Conservation (phyloP, 2,329 filamentous ascomycete genomes). For the Arthrobotrys sinensis region DNA sequence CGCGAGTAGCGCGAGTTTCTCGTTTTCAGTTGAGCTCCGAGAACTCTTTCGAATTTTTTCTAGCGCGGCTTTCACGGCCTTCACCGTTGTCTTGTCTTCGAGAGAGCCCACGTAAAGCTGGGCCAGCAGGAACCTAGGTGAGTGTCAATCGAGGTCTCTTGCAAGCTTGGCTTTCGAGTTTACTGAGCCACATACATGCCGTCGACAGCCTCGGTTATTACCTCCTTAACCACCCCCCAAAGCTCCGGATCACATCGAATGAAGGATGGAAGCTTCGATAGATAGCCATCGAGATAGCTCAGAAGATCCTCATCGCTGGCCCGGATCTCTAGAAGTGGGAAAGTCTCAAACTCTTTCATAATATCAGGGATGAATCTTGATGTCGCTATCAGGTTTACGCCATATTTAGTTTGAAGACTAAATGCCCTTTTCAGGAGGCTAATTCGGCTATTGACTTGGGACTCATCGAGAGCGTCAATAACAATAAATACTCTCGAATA, state of each 20-base stretch:
- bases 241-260: neutral
- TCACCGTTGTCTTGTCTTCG: neutral
- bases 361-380: conserved; percentile 15
- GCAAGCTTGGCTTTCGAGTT: neutral
- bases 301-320: neutral
- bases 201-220: neutral
- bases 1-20: neutral
- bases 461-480: conserved; percentile 33
- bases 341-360: neutral
- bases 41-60: neutral
- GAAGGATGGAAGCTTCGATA: neutral
- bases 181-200: conserved; percentile 6
- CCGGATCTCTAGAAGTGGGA: neutral
- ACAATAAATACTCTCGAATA: conserved; percentile 13
- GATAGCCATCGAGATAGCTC: neutral
- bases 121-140: conserved; percentile 14
- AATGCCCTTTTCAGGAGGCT: neutral
- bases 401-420: neutral
- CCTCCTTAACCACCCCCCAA: too few relatives aligned
- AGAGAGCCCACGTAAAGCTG: neutral
- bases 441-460: neutral
- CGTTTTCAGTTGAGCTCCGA: too few relatives aligned
- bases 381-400: neutral
- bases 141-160: neutral
- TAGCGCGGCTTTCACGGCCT: neutral